Base-by-base conservation (phyloP, 176 grass and related monocot species). In the Oryza meyeriana region DNA sequence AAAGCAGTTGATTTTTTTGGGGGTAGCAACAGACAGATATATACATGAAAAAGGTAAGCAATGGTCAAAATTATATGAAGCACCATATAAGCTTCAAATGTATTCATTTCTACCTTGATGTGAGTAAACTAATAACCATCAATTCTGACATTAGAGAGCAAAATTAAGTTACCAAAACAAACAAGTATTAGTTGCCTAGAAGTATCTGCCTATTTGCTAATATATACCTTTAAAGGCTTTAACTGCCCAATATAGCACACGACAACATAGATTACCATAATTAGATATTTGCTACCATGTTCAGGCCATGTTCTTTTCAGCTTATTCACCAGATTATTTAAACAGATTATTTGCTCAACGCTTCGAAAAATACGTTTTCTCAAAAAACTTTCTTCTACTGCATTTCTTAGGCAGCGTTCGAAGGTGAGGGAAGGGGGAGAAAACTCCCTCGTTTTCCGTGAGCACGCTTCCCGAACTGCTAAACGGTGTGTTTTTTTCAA, bases 21-120 rank as follows among this genome's bases (percentile, higher is more conserved):
- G n/a, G n/a, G n/a, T n/a, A 81, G 28, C 50, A 14, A 71, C 45
- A 81, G n/a, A 4, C 12, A 40, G 12, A 20, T 58, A 30, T 58
- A 61, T 61, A 42, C 26, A 42, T 17, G n/a, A n/a, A n/a, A n/a
- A n/a, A n/a, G n/a, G n/a, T n/a, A n/a, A n/a, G n/a, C n/a, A n/a
- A n/a, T n/a, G n/a, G n/a, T n/a, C n/a, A n/a, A 40, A 81, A 61
- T 12, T 41, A 20, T 57, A 57, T 57, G 52, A 81, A 70, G 48
- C 34, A 70, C 3, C 3, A 5, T 55, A 24, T 70, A 71, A 20
- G 27, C 16, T 41, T 48, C 29, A 61, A 47, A 31, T 41, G 42
- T 14, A 10, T 2, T 70, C 4, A 13, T 36, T 8, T 70, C 6
- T 41, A 38, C 28, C 25, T 40, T 30, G 16, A 71, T 31, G 39